Evolutionary conservation across 106 monocot genomes (phyloP), one percentile per base, ranked within the genome.

Genomic region (Dendrobium catenatum): DNA sequence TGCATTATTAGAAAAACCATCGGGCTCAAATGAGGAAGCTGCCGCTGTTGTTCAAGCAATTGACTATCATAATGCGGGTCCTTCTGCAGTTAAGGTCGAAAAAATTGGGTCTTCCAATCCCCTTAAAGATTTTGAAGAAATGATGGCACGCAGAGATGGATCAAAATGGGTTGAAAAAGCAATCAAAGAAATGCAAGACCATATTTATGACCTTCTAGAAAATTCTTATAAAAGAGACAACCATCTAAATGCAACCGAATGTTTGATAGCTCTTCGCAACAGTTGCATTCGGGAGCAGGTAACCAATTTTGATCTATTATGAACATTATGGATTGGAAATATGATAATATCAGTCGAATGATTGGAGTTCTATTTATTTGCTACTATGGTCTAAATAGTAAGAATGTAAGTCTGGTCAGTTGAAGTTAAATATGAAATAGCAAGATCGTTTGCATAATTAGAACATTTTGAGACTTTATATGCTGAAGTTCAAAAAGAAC

Each of bases 261-360:
- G 98, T 79, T 73, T 98, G 42, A 43, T 73, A 27, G 87, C 98
- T 77, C 88, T 98, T 72, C 92, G 98, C 46, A 88, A 86, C 78
- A 91, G 91, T 47, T 98, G 98, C 51, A 85, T 95, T 81, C 80
- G 90, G 48, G 92, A 98, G 73, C 94, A 98, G 98, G 98, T 93
- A 88, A 79, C 59, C 43, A 47, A 59, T 37, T 75, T 78, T 58
- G 40, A 47, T 51, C 51, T 47, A 26, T 49, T 74, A 51, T 43
- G 18, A 10, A 31, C 2, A 2, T 37, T 37, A 31, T 37, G 2
- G 61, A 27, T 70, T 33, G 33, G 70, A 27, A 19, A 70, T 70
- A 70, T 31, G 33, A 19, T 19, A 74, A 74, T 18, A 17, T 74
- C 43, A 42, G 4, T 1, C 42, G 44, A 74, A 74, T 74, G 31